Conservation (phyloP, 2,329 filamentous ascomycete genomes). For the Trichoderma lentiforme region DNA sequence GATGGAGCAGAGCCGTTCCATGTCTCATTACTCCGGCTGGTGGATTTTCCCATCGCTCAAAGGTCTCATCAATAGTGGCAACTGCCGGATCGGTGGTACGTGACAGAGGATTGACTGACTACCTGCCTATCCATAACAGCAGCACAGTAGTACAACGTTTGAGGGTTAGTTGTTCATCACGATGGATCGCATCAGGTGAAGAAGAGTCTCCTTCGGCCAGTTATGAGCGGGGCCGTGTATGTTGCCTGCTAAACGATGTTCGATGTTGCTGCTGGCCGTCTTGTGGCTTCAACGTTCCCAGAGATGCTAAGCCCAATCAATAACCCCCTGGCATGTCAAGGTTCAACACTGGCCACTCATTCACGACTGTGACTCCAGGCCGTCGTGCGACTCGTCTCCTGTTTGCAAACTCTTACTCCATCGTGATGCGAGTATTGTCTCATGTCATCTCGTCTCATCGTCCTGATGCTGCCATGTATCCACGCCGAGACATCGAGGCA, state of each 20-base stretch:
- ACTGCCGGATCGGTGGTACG: conserved; percentile 12
- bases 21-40: background rate
- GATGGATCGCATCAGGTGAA: background rate
- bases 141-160: background rate
- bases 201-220: background rate
- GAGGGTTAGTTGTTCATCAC: background rate
- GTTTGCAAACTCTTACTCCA: background rate
- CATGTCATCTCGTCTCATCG: background rate
- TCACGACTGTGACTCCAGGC: background rate
- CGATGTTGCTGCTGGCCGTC: background rate
- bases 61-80: conserved; percentile 14
- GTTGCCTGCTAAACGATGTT: background rate
- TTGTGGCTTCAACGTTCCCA: conserved; percentile 11
- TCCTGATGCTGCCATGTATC: background rate
- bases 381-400: conserved; percentile 4
- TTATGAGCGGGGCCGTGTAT: background rate
- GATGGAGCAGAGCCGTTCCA: background rate
- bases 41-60: background rate
- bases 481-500: background rate
- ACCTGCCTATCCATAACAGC: background rate
- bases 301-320: background rate
- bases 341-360: background rate
- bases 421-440: background rate
- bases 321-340: background rate
- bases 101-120: background rate